Evolutionary conservation across 164 flowering plant genomes (phyloP).

Genomic region (Vitis labrusca): DNA sequence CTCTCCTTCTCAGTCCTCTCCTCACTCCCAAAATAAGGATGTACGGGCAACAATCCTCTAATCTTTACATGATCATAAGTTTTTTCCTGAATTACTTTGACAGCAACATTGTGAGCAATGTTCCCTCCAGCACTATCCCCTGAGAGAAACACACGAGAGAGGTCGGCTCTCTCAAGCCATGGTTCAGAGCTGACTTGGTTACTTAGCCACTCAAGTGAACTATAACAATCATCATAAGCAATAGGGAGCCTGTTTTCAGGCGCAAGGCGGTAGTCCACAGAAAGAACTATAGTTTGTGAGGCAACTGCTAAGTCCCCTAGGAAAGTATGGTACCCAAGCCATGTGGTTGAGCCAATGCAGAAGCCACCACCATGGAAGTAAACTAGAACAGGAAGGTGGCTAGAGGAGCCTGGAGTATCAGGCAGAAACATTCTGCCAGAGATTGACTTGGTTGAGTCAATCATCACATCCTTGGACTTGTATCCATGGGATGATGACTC

Average conservation of each 20-base stretch:
- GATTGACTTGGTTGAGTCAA: slow-evolving; percentile 52
- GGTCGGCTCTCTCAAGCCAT: slow-evolving; percentile 61
- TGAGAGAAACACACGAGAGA: slow-evolving; percentile 63
- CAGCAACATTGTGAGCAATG: slow-evolving; percentile 66
- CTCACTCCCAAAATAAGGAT: slow-evolving; percentile 75
- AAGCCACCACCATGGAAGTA: slow-evolving; percentile 96
- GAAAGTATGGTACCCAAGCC: slow-evolving; percentile 78
- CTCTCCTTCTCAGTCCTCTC: slow-evolving; percentile 48
- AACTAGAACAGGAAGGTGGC: slow-evolving; percentile 48
- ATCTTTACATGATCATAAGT: slow-evolving; percentile 10
- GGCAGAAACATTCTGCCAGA: slow-evolving; percentile 70
- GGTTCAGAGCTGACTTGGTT: slow-evolving; percentile 27
- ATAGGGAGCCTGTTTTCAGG: slow-evolving; percentile 72
- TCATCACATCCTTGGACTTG: slow-evolving; percentile 62
- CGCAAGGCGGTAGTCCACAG: slow-evolving; percentile 81
- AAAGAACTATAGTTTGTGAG: slow-evolving; percentile 49
- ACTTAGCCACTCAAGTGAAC: slow-evolving; percentile 58
- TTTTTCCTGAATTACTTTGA: slow-evolving; percentile 15
- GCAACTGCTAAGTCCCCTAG: slow-evolving; percentile 48
- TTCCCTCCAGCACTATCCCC: slow-evolving; percentile 94
- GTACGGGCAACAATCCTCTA: slow-evolving; percentile 48
- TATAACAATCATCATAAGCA: slow-evolving; percentile 66
- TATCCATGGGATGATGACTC: slow-evolving; percentile 31
- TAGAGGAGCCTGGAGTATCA: slow-evolving; percentile 4
- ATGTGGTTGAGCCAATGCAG: slow-evolving; percentile 86